Percentiles rank a stretch among this genome's conserved stretches.
Conservation (phyloP, 2,329 filamentous ascomycete species). For the Cladobotryum mycophilum region DNA sequence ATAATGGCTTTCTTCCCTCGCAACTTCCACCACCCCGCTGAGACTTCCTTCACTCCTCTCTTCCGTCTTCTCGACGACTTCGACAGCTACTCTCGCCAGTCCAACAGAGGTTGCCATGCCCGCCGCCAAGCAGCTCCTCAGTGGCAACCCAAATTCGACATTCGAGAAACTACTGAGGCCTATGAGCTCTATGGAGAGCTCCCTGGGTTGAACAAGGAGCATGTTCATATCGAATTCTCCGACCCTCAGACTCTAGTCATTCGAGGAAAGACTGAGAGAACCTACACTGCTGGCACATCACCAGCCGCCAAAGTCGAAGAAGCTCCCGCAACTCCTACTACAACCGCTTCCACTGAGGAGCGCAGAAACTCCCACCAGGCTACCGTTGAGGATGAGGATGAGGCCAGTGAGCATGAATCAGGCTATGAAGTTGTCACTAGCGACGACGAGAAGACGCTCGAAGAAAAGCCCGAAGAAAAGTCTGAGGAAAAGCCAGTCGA, state of each 20-base stretch:
- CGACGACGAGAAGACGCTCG: slow-evolving; percentile 16
- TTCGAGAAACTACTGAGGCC: slow-evolving; percentile 59
- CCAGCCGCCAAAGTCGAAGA: slow-evolving; percentile 43
- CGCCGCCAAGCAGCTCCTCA: slow-evolving; percentile 30
- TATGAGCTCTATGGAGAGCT: slow-evolving; percentile 80
- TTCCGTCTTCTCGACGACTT: slow-evolving; percentile 61
- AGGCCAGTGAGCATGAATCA: slow-evolving; percentile 23
- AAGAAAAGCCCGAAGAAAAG: slow-evolving; percentile 20
- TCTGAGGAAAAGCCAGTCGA: slow-evolving; percentile 28
- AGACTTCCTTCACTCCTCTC: slow-evolving; percentile 51
- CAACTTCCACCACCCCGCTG: slow-evolving; percentile 43
- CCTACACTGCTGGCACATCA: slow-evolving; percentile 49
- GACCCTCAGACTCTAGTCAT: slow-evolving; percentile 68
- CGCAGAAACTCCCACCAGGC: slow-evolving; percentile 43
- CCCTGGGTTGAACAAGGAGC: slow-evolving; percentile 66
- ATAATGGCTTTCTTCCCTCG: slow-evolving; percentile 58
- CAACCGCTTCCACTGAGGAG: slow-evolving; percentile 34
- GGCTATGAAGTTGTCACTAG: slow-evolving; percentile 19
- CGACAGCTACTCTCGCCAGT: slow-evolving; percentile 47
- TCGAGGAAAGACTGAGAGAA: slow-evolving; percentile 62
- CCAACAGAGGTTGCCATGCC: slow-evolving; percentile 19
- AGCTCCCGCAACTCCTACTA: slow-evolving; percentile 29
- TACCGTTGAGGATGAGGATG: slow-evolving; percentile 58
- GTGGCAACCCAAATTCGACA: slow-evolving; percentile 74
- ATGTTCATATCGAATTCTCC: slow-evolving; percentile 72